A percentile compares a stretch with the other conserved stretches of the same genome.
Conservation (phyloP, 441 rosid species). For the Pelargonium myrrhifolium region DNA sequence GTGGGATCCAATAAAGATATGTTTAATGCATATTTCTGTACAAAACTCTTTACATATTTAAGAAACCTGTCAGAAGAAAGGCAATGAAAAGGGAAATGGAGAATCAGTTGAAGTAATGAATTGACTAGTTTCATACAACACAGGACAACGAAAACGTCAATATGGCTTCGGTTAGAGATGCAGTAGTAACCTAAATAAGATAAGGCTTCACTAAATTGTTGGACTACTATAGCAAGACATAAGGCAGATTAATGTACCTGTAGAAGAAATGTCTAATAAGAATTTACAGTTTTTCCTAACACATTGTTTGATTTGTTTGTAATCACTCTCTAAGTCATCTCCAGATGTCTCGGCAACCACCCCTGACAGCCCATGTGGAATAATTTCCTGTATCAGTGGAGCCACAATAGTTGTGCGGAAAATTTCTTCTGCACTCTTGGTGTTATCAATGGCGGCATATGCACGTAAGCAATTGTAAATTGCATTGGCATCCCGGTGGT, state of each 20-base stretch:
- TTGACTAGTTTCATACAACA: not conserved
- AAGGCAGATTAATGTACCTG: slow-evolving; percentile 37
- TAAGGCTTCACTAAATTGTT: not conserved
- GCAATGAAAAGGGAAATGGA: not conserved
- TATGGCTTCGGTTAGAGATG: not conserved
- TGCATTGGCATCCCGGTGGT: slow-evolving; percentile 70
- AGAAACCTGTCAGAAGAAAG: not conserved
- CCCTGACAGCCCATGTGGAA: slow-evolving; percentile 47
- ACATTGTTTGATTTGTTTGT: slow-evolving; percentile 54
- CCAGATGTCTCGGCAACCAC: slow-evolving; percentile 43
- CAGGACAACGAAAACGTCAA: not conserved
- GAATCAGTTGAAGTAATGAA: not conserved
- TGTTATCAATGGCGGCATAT: slow-evolving; percentile 88
- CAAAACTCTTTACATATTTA: not conserved
- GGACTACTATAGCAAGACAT: not conserved
- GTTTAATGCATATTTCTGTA: not conserved
- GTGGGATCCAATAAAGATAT: not conserved
- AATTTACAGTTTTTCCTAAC: slow-evolving; percentile 67
- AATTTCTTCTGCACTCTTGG: slow-evolving; percentile 68
- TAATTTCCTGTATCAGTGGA: slow-evolving; percentile 58
- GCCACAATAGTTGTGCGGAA: slow-evolving; percentile 69
- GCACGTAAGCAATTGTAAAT: slow-evolving; percentile 94
- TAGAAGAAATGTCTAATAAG: slow-evolving; percentile 70
- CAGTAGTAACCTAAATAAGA: not conserved
- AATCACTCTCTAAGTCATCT: slow-evolving; percentile 77